phyloP scores from a whole-genome alignment of 2,329 filamentous ascomycete genomes.

The Aspergillus sp. region DNA sequence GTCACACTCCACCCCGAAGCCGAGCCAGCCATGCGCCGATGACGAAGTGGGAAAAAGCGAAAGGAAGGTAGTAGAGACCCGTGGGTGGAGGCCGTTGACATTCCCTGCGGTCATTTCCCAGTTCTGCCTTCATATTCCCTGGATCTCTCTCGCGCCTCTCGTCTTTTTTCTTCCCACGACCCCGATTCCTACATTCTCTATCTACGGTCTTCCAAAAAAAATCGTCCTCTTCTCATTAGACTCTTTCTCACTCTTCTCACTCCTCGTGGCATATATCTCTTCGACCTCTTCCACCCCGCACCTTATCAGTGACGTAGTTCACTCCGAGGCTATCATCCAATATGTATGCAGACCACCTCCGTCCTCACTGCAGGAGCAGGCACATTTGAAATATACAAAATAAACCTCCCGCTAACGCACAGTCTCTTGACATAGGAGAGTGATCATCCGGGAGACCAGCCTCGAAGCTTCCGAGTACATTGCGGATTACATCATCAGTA shows the following conservation, averaged over 20 bases:
- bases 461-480: slow-evolving; percentile 69
- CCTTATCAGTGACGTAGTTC: slow-evolving; percentile 26
- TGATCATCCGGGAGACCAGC: slow-evolving; percentile 76
- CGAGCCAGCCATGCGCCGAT: neutral
- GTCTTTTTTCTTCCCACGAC: neutral
- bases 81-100: slow-evolving; percentile 9
- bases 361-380: neutral
- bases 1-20: slow-evolving; percentile 1
- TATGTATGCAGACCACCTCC: slow-evolving; percentile 23
- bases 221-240: neutral
- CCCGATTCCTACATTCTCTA: neutral
- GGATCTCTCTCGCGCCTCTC: neutral
- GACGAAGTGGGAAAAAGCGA: neutral
- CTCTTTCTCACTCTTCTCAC: neutral
- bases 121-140: slow-evolving; percentile 1
- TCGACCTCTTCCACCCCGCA: neutral
- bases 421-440: slow-evolving; percentile 57
- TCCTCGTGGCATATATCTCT: neutral
- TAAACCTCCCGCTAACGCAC: slow-evolving; percentile 7
- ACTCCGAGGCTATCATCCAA: slow-evolving; percentile 6
- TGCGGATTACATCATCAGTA: slow-evolving; percentile 75
- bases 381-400: neutral
- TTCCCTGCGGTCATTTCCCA: neutral
- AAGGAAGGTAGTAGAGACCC: slow-evolving; percentile 20
- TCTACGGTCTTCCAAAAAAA: neutral